Evolutionary conservation across 352 stramenopile species (phyloP), one percentile per base, ranked within the genome.

Genomic region (Thraustotheca clavata): DNA sequence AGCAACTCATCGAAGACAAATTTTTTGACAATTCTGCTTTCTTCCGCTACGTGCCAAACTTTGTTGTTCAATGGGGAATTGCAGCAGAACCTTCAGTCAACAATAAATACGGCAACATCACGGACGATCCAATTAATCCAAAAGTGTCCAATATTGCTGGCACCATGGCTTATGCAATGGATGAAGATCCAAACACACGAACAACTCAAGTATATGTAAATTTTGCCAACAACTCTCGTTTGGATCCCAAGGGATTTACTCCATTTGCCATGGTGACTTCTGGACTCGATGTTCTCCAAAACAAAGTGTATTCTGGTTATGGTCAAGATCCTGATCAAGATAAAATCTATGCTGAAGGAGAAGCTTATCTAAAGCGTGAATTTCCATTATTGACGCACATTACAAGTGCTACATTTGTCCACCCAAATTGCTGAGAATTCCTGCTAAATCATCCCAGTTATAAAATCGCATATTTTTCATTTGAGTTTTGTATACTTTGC

Each of bases 41-140:
- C 34, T 83, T 75, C 47, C 68, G 75, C 16, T 73, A 70, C 52
- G 73, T 82, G 9, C 60, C 60, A 31, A 66, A 69, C 29, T 91
- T 89, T 68, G 68, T 91, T 39, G 72, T 72, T 4, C 82, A 91
- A 70, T 83, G 88, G 57, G 82, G 82, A 24, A 85, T 90, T 20
- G 61, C 69, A 47, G 67, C 70, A 18, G 69, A 86, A 49, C 73
- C 74, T 11, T 52, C 50, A 26, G 54, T 77, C n/a, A 77, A 79
- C 49, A 69, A 68, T 34, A 76, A 69, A 26, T 70, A 73, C 63
- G 62, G 63, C 27, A 38, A 71, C 40, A 70, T 73, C 38, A 62
- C 14, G 48, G 60, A 60, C 34, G 52, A 68, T 43, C 20, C 22
- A 31, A 9, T 12, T 6, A 59, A 29, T 32, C 1, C 29, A 1